These are phyloP conservation scores for Striga hermonthica DNA, from an alignment of 305 asterid genomes.

Conservation along the genomic window DNA sequence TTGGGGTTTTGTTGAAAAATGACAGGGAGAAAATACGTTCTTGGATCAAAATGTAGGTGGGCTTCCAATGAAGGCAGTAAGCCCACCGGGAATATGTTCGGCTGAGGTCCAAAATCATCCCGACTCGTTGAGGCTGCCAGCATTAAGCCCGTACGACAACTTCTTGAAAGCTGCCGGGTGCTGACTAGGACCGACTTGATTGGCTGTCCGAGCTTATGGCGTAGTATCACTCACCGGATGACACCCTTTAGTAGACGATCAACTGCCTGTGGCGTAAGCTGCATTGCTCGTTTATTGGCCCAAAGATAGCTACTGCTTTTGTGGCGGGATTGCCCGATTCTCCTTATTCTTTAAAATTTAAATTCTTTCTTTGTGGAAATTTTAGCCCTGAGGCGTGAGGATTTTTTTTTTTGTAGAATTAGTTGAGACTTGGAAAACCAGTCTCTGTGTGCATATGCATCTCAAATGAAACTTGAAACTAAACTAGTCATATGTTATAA, in stretches of 20 bases:
- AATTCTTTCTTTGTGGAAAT: conserved; percentile 31
- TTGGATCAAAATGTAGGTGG: conserved; percentile 38
- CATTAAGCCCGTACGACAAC: conserved; percentile 83
- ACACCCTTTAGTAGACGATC: not conserved
- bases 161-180: conserved; percentile 91
- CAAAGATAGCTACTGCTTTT: not conserved
- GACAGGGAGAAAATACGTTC: conserved; percentile 50
- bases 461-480: not conserved
- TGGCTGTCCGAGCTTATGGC: conserved; percentile 10
- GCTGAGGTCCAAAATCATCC: conserved; percentile 50
- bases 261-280: not conserved
- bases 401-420: conserved; percentile 5
- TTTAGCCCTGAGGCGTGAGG: conserved; percentile 7
- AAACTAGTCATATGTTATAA: not conserved
- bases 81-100: conserved; percentile 35
- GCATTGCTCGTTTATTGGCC: conserved; percentile 10
- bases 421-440: conserved; percentile 11
- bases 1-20: conserved; percentile 19
- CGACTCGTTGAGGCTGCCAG: conserved; percentile 62
- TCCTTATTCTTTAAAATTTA: not conserved
- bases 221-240: conserved; percentile 10
- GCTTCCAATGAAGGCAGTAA: conserved; percentile 32
- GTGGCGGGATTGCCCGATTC: conserved; percentile 25
- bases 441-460: not conserved
- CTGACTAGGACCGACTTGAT: conserved; percentile 18